These are phyloP conservation scores for Hylodesmum podocarpum DNA, from an alignment of 306 rosid species.

Conservation along the genomic window DNA sequence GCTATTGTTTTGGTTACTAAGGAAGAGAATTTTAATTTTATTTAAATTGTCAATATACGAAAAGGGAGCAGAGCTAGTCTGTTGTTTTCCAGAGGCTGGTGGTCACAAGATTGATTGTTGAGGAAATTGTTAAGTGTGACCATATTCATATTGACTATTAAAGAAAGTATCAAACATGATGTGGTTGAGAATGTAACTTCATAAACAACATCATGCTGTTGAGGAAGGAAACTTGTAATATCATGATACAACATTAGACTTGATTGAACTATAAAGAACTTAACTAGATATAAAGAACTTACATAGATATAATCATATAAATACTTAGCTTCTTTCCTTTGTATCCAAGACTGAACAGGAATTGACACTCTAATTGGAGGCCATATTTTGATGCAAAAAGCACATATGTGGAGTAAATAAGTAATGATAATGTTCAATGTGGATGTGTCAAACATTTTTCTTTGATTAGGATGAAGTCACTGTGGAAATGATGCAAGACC, in stretches of 20 bases:
- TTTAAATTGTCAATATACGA: neutral
- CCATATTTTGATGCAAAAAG: constrained; percentile 4
- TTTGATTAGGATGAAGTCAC: constrained; percentile 2
- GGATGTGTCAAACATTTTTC: neutral
- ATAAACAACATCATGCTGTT: neutral
- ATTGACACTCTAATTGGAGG: constrained; percentile 8
- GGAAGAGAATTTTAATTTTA: constrained; percentile 8
- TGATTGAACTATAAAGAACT: neutral
- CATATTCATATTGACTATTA: neutral
- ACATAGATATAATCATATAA: neutral
- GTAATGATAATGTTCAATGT: neutral
- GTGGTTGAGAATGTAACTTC: neutral
- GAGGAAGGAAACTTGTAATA: neutral
- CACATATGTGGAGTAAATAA: neutral
- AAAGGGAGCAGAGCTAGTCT: constrained; percentile 16
- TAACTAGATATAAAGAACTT: neutral
- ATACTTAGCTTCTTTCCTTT: neutral
- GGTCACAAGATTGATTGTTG: neutral
- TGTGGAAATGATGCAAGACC: constrained; percentile 1
- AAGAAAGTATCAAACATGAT: neutral
- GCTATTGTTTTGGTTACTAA: neutral
- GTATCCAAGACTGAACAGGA: constrained; percentile 1
- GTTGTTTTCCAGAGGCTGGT: neutral
- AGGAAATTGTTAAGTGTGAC: neutral
- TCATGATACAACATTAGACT: neutral